Evolutionary conservation across 225 moss, liverwort and hornwort species (phyloP).

Genomic region (Physcomitrium patens): DNA sequence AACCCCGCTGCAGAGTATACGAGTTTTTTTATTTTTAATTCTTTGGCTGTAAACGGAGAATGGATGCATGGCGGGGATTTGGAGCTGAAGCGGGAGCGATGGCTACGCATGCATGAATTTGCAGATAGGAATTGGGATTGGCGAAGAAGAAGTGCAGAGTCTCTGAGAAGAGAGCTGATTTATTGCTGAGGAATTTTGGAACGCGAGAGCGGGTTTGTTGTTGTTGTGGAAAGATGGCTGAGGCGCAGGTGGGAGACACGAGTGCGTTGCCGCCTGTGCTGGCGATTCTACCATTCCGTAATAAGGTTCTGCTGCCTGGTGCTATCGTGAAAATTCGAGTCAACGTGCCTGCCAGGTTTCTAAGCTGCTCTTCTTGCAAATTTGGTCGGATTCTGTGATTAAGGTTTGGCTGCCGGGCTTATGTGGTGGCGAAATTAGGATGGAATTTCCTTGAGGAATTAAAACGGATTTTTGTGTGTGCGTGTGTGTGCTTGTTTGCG

Average conservation of each 20-base stretch:
- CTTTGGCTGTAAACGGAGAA: neutral
- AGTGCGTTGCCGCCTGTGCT: conserved; percentile 34
- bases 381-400: neutral
- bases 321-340: conserved; percentile 36
- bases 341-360: conserved; percentile 40
- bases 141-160: neutral
- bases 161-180: neutral
- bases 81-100: conserved; percentile 2
- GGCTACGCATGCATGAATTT: neutral
- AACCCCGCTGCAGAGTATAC: neutral
- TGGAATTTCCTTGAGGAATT: conserved; percentile 1
- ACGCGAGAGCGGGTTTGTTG: neutral
- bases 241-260: conserved; percentile 27
- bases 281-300: conserved; percentile 42
- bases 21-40: neutral
- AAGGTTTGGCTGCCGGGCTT: neutral
- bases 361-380: neutral
- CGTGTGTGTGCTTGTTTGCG: too few species aligned
- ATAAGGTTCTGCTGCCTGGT: conserved; percentile 45
- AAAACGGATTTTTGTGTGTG: neutral
- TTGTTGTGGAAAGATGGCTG: conserved; percentile 24
- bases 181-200: neutral
- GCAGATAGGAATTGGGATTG: neutral
- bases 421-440: neutral
- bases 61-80: neutral